A percentile compares a stretch with the other conserved stretches of the same genome.
phyloP scores from a whole-genome alignment of 768 basidiomycete species.

The Naganishia vishniacii region DNA sequence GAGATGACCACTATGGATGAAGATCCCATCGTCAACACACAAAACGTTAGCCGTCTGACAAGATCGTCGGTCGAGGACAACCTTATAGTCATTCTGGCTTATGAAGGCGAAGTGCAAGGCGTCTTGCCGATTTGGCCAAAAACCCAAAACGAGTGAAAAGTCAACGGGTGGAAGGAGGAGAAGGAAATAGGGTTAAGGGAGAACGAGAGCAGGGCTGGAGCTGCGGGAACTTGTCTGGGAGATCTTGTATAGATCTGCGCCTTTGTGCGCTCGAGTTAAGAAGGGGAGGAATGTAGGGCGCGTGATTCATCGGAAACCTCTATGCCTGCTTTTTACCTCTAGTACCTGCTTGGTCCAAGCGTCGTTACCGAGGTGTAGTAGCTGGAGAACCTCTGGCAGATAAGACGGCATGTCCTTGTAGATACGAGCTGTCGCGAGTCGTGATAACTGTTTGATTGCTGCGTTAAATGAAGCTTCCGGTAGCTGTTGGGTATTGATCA shows the following conservation, averaged over 20 bases:
- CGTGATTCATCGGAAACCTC: too few species aligned
- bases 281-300: background rate
- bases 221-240: conserved; percentile 26
- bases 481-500: too few species aligned
- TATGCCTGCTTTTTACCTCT: too few species aligned
- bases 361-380: too few species aligned
- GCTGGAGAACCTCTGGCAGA: too few species aligned
- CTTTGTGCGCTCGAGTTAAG: background rate
- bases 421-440: too few species aligned
- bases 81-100: conserved; percentile 37
- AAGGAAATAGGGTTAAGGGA: conserved; percentile 54
- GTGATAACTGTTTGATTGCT: too few species aligned
- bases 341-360: too few species aligned
- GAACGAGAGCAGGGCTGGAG: conserved; percentile 56
- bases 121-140: conserved; percentile 28
- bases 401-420: too few species aligned
- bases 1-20: conserved; percentile 27
- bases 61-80: conserved; percentile 34
- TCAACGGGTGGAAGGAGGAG: conserved; percentile 33
- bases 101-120: conserved; percentile 32
- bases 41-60: conserved; percentile 31
- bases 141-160: conserved; percentile 29
- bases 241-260: background rate
- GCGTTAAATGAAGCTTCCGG: too few species aligned
- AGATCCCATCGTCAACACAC: conserved; percentile 24